Conservation (phyloP, 495 filamentous ascomycete species). For the Xylaria cubensis region DNA sequence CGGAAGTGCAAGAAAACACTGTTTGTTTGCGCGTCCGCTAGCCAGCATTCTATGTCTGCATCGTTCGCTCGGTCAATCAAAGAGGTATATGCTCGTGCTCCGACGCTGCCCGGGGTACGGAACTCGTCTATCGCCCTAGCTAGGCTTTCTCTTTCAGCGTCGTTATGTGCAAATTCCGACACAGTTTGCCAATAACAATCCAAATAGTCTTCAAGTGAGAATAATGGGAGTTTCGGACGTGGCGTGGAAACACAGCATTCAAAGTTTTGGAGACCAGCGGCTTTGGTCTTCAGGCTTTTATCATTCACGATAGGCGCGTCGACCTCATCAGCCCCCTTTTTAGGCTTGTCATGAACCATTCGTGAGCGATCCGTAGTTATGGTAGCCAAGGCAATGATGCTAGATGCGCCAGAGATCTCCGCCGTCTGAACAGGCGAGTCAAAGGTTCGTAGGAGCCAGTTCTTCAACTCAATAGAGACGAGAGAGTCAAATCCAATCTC, state of each 20-base stretch:
- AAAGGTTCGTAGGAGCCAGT: constrained; percentile 31
- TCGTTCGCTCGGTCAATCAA: constrained; percentile 23
- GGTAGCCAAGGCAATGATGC: constrained; percentile 25
- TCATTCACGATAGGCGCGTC: background rate
- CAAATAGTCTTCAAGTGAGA: constrained; percentile 22
- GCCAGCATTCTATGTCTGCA: constrained; percentile 31
- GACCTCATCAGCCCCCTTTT: background rate
- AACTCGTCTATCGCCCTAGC: constrained; percentile 20
- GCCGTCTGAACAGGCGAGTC: constrained; percentile 28
- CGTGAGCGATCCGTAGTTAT: constrained; percentile 25
- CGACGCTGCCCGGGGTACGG: constrained; percentile 21
- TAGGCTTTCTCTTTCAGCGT: constrained; percentile 16
- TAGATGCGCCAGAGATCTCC: constrained; percentile 31
- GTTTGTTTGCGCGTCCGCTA: constrained; percentile 27
- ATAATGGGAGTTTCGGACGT: constrained; percentile 3
- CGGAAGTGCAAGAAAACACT: constrained; percentile 27
- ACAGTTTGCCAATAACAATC: constrained; percentile 20
- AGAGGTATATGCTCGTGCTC: constrained; percentile 14
- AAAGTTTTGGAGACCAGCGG: constrained; percentile 3
- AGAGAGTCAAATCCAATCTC: constrained; percentile 29
- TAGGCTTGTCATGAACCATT: constrained; percentile 24
- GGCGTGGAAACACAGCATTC: constrained; percentile 6
- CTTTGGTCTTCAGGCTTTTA: background rate
- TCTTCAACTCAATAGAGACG: constrained; percentile 30
- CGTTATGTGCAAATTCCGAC: constrained; percentile 20